Evolutionary conservation across 148 eudicot genomes (phyloP), one percentile per base, ranked within the genome.

Genomic region (Amaranthus palmeri): DNA sequence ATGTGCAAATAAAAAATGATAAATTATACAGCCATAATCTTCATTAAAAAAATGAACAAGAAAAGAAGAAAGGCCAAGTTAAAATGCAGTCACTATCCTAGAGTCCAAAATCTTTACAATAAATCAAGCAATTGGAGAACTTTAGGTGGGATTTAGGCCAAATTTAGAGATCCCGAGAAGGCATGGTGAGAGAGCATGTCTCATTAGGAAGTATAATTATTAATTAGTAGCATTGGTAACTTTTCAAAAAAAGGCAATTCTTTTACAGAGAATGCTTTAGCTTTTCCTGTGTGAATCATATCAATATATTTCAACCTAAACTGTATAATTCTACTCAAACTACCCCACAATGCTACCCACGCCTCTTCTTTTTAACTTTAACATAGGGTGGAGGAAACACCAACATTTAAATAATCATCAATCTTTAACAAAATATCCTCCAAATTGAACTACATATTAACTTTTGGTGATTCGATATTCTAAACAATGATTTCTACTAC

Each of bases 131-230:
- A 78, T 18, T 5, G 47, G 49, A 66, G 55, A 73, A 78, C 47
- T 67, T 42, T 68, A 72, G 68, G 54, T 54, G 9, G 61, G 72
- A 67, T 4, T 50, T 45, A 57, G 69, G 54, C 71, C 72, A 67
- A 77, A 49, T 58, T 65, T 17, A 65, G 68, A 71, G 79, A 77
- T 75, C 81, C 79, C 74, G 62, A 74, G 60, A 46, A 54, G 62
- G 56, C 79, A 78, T 51, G 58, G 72, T 75, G 65, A 72, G 75
- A 51, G 54, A 55, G 71, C 76, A 71, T 55, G 72, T 65, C 65
- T 74, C 68, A 49, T 61, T 17, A 46, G 10, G 11, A 17, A 51
- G 43, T 72, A 65, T 67, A 15, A 52, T 51, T 52, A 62, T 18
- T 56, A 47, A 56, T 72, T 65, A 56, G 66, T 77, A 50, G 66